phyloP scores from a whole-genome alignment of 805 yeast species.

The Ogataea ramenticola region DNA sequence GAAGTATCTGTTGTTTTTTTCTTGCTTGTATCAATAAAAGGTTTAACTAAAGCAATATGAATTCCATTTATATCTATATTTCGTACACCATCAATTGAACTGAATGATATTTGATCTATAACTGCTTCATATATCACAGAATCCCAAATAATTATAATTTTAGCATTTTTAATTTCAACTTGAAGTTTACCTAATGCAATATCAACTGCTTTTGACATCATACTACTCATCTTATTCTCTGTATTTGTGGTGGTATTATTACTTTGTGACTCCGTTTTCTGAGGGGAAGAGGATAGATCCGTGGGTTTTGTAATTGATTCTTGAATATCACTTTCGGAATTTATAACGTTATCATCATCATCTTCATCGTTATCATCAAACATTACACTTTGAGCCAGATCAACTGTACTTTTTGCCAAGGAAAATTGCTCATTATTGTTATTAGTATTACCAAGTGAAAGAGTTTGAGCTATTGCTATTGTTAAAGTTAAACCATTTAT shows the following conservation, averaged over 20 bases:
- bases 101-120: conserved; percentile 25
- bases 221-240: conserved; percentile 37
- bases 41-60: conserved; percentile 31
- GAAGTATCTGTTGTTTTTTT: background rate
- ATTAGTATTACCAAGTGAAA: conserved; percentile 25
- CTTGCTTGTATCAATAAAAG: conserved; percentile 21
- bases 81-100: conserved; percentile 41
- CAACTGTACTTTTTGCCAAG: conserved; percentile 67
- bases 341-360: conserved; percentile 7
- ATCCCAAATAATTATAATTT: conserved; percentile 43
- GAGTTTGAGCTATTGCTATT: conserved; percentile 21
- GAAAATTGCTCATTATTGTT: conserved; percentile 31
- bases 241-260: background rate
- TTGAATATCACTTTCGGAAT: background rate
- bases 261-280: too few species aligned
- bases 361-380: conserved; percentile 25
- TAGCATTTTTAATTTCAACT: conserved; percentile 39
- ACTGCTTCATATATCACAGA: conserved; percentile 27
- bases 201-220: conserved; percentile 60
- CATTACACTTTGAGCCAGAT: conserved; percentile 56
- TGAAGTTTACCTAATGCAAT: conserved; percentile 57
- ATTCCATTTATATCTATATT: conserved; percentile 33
- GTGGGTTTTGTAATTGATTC: background rate
- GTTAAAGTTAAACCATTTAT: conserved; percentile 50
- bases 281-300: background rate